A percentile compares a stretch with the other conserved stretches of the same genome.
Conservation (phyloP, 768 basidiomycete genomes). For the Xerocomellus chrysenteron region DNA sequence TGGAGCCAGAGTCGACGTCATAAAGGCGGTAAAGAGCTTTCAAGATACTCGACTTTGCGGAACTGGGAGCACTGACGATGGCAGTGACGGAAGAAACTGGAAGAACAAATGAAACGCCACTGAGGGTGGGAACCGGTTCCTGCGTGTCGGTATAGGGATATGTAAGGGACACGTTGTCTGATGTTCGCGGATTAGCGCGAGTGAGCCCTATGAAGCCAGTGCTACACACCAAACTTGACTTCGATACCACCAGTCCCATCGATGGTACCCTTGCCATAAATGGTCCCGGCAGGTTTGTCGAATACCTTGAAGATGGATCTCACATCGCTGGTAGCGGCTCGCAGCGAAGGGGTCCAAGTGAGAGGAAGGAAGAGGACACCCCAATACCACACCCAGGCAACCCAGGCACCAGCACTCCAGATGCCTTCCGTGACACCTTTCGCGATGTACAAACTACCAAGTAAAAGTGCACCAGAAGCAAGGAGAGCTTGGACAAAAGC, state of each 20-base stretch:
- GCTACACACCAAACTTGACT: conserved; percentile 78
- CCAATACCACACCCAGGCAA: conserved; percentile 33
- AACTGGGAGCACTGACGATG: conserved; percentile 80
- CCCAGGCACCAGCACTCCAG: conserved; percentile 31
- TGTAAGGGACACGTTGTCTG: conserved; percentile 84
- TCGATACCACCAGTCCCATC: conserved; percentile 71
- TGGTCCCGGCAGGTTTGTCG: conserved; percentile 79
- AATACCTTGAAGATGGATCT: conserved; percentile 79
- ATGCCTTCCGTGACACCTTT: conserved; percentile 28
- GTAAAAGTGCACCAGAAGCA: conserved; percentile 75
- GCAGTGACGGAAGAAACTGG: conserved; percentile 87
- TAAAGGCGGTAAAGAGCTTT: conserved; percentile 93
- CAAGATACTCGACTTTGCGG: conserved; percentile 81
- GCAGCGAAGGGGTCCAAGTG: conserved; percentile 46
- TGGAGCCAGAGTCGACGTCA: conserved; percentile 77
- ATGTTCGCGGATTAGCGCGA: not conserved
- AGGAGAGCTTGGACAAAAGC: conserved; percentile 71
- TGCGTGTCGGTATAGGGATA: conserved; percentile 61
- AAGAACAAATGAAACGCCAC: conserved; percentile 83
- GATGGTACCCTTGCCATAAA: conserved; percentile 75
- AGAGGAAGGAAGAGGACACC: conserved; percentile 35
- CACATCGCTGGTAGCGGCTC: conserved; percentile 72
- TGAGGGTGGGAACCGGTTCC: conserved; percentile 54
- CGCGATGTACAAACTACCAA: conserved; percentile 47
- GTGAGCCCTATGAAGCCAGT: not conserved